Evolutionary conservation across 1,284 basidiomycete species (phyloP).

Genomic region (Peniophora sp.): DNA sequence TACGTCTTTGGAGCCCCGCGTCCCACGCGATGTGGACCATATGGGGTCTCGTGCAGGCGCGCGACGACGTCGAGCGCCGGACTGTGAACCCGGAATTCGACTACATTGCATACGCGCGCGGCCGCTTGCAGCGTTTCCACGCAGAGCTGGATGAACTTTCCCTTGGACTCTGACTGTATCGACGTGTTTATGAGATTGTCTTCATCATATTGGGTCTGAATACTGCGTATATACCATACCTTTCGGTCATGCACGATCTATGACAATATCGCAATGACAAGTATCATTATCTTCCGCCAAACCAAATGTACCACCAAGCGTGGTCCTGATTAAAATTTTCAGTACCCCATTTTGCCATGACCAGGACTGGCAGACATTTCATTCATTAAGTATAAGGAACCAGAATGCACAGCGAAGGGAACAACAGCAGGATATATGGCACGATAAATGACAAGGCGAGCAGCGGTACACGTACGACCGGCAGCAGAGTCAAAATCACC

Average conservation of each 20-base stretch:
- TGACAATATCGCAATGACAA: conserved; percentile 22
- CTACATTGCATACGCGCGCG: conserved; percentile 65
- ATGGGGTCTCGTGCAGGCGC: conserved; percentile 88
- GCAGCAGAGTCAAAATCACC: too few relatives aligned
- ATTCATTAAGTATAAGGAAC: conserved; percentile 33
- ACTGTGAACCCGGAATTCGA: conserved; percentile 64
- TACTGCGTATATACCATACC: too few relatives aligned
- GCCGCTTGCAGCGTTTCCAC: conserved; percentile 58
- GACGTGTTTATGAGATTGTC: conserved; percentile 7
- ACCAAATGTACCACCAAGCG: too few relatives aligned
- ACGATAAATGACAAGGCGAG: conserved; percentile 1
- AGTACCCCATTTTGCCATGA: too few relatives aligned
- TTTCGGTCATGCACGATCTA: not conserved
- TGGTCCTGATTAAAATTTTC: too few relatives aligned
- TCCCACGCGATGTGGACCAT: conserved; percentile 87
- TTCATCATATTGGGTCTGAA: conserved; percentile 2
- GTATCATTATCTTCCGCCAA: too few relatives aligned
- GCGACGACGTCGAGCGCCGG: conserved; percentile 66
- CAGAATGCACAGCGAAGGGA: conserved; percentile 35
- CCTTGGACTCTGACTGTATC: conserved; percentile 17
- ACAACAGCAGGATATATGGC: not conserved
- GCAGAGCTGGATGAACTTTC: conserved; percentile 44
- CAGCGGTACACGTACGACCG: too few relatives aligned
- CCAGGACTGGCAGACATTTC: too few relatives aligned
- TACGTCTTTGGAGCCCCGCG: conserved; percentile 79